A percentile compares a stretch with the other conserved stretches of the same genome.
Conservation (phyloP, 208 protist genomes). For the Phytomonas francai region DNA sequence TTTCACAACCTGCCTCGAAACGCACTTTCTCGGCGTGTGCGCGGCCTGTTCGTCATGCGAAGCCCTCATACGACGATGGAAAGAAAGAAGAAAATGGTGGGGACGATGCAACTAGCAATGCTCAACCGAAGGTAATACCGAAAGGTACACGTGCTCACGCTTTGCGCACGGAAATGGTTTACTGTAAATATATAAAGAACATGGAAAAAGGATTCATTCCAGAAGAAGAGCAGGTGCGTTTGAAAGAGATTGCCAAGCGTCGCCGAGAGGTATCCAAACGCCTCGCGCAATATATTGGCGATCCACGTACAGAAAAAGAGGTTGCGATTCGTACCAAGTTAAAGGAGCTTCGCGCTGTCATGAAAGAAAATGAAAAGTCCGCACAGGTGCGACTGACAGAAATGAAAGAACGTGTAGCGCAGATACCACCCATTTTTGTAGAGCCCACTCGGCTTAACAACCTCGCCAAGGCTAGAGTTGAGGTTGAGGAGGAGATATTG, state of each 20-base stretch:
- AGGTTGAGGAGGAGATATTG: constrained; percentile 62
- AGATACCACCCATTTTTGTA: constrained; percentile 72
- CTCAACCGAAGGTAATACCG: constrained; percentile 12
- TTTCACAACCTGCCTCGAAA: constrained; percentile 11
- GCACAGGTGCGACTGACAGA: constrained; percentile 43
- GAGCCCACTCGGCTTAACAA: constrained; percentile 68
- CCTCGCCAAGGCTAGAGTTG: constrained; percentile 42
- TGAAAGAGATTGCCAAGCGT: constrained; percentile 19
- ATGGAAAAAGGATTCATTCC: constrained; percentile 17
- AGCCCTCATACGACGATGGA: neutral
- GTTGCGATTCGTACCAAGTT: constrained; percentile 53
- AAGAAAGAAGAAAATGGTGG: constrained; percentile 4
- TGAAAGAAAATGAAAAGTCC: constrained; percentile 39
- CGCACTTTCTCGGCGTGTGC: neutral
- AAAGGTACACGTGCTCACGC: constrained; percentile 73
- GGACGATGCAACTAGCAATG: neutral
- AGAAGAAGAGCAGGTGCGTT: constrained; percentile 21
- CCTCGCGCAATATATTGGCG: constrained; percentile 47
- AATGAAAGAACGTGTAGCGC: constrained; percentile 60
- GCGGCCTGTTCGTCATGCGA: constrained; percentile 3
- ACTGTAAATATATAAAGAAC: constrained; percentile 40
- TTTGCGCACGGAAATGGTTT: constrained; percentile 64
- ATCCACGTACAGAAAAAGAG: constrained; percentile 36
- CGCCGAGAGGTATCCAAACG: constrained; percentile 55
- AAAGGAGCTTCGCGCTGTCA: constrained; percentile 29